Conservation (phyloP, 129 eudicot species). For the Erigeron canadensis region DNA sequence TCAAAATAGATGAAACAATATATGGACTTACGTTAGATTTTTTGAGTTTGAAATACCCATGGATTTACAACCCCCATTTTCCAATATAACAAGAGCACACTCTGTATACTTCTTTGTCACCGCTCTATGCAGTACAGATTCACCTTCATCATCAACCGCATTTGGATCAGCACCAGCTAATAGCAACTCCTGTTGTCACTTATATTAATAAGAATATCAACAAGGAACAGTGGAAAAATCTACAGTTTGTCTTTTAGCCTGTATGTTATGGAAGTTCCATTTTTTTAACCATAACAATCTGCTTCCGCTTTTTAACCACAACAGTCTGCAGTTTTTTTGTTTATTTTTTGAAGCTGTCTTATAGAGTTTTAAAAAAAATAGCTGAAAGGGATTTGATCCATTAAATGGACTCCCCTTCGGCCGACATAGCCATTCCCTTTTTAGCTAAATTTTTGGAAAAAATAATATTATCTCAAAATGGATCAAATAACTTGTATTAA, state of each 20-base stretch:
- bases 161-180: constrained; percentile 99
- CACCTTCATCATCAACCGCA: constrained; percentile 99
- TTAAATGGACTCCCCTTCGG: no score
- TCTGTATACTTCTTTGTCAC: constrained; percentile 93
- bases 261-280: neutral
- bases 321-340: neutral
- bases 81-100: constrained; percentile 88
- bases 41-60: constrained; percentile 82
- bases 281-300: neutral
- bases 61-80: constrained; percentile 90
- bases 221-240: constrained; percentile 1
- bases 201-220: constrained; percentile 1
- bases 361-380: neutral
- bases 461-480: neutral
- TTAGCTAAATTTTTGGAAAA: neutral
- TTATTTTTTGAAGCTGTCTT: neutral
- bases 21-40: constrained; percentile 74
- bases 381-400: neutral
- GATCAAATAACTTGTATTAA: neutral
- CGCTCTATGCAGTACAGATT: constrained; percentile 97
- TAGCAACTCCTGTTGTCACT: constrained; percentile 70
- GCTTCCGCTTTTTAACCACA: neutral
- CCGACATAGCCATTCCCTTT: neutral
- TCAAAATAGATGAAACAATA: constrained; percentile 3
- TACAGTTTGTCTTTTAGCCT: constrained; percentile 5